Evolutionary conservation across 441 rosid genomes (phyloP), one percentile per base, ranked within the genome.

Genomic region (Euphorbia neoarborescens): DNA sequence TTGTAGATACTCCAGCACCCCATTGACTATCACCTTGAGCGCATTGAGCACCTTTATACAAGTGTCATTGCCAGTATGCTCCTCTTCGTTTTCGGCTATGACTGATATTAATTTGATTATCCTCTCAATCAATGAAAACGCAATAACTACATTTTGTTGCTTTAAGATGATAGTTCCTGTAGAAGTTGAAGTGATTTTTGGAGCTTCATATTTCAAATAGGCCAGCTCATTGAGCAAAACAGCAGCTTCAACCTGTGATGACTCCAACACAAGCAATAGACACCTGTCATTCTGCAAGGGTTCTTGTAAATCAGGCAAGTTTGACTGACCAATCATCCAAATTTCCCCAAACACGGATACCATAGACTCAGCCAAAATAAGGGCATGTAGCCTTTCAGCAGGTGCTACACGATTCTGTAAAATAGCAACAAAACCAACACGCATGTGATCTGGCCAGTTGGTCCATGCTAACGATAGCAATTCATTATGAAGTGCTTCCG

Each of bases 391-490:
- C 83, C 76, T 94, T 66, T 94, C 97, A 8, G 86, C 81, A 74
- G 96, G 95, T 14, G 88, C 99, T 65, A 92, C 91, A 17, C 94
- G 91, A 70, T 89, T 92, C 72, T 92, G 98, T 73, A 94, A 82
- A 76, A 92, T 85, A 68, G 89, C 86, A 30, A 85, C 84, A 75
- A 92, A 75, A 71, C 99, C 99, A 24, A 73, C 76, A 70, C 85
- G 82, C 76, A 92, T 81, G 72, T 86, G 73, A 68, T 81, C 80
- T 30, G 94, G 78, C 96, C 97, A 92, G 61, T 69, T 81, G 73
- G 58, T 74, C 68, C 80, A 76, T 24, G 82, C 73, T 84, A 83
- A 81, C 63, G 71, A 70, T 58, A 74, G 82, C 75, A 92, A 85
- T 44, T 89, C 75, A 64, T 84, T 85, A 20, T 76, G 83, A 79